Base-by-base conservation (phyloP, 2,329 filamentous ascomycete species). In the Hypocreales sp. region DNA sequence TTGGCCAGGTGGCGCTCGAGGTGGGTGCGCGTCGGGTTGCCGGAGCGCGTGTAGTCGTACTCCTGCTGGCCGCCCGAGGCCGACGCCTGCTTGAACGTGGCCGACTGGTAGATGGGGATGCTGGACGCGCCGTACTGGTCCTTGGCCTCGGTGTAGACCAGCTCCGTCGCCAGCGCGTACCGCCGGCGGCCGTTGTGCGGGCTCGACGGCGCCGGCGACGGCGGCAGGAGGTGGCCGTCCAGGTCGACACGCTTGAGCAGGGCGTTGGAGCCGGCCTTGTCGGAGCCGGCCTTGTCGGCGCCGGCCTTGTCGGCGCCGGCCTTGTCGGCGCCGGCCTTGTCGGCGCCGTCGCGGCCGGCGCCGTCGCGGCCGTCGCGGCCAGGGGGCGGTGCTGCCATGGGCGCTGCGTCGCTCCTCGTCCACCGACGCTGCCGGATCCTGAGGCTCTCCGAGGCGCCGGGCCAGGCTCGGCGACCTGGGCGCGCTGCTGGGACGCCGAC, bases 111-210 rank as follows among this genome's bases (percentile, higher is more conserved):
- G 48, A 98, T 95, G 29, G 90, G 90, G 43, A 92, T 78, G 53
- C 86, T 95, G 42, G 83, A 93, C 31, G 90, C 72, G 47, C 92
- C 92, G 63, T 95, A 94, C 60, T 98, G 90, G 55, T 98, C 90
- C 56, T 78, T 90, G 50, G 79, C 75, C 44, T 98, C 90, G 27
- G 87, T 95, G 54, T 87, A 95, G 34, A 98, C 90, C 36, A 98
- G 64, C 58, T 98, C 90, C 5, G 90, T 98, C 31, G 87, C 87
- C 34, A 98, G 71, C 24, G 86, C 84, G 56, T 95, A 98, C 40
- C 83, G 81, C 24, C 65, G 59, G 39, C 79, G 73, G 36, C 83
- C 84, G 47, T 76, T 79, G 47, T 77, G 71, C 15, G 90, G 90
- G 47, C 79, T 93, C 11, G 87, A 95, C 3, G 87, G 84, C 15